Evolutionary conservation across 371 early-diverging fungal species (phyloP).

Genomic region (Syncephalis plumigaleata): DNA sequence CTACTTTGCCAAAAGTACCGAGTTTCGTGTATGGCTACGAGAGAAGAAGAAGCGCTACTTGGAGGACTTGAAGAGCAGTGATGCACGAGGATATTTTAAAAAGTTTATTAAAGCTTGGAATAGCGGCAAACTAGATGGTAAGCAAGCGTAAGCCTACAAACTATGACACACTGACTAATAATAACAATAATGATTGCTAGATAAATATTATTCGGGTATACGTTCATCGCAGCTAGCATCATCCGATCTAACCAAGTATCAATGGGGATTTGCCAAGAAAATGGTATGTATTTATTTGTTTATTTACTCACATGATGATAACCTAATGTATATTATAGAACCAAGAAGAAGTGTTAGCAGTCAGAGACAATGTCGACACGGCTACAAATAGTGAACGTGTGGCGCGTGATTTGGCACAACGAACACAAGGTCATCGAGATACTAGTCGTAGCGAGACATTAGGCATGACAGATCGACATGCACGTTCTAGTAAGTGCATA

Average conservation of each 20-base stretch:
- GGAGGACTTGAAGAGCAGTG: constrained; percentile 46
- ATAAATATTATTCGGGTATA: constrained; percentile 47
- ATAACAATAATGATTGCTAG: constrained; percentile 12
- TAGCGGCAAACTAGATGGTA: constrained; percentile 35
- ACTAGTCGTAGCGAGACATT: neutral
- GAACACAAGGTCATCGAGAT: constrained; percentile 2
- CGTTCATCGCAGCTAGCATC: constrained; percentile 38
- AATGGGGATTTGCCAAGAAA: constrained; percentile 60
- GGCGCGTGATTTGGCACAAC: constrained; percentile 10
- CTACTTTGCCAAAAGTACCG: constrained; percentile 54
- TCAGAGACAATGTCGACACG: constrained; percentile 41
- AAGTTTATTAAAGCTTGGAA: constrained; percentile 71
- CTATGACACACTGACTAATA: neutral
- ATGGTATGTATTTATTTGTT: constrained; percentile 8
- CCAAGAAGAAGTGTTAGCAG: constrained; percentile 29
- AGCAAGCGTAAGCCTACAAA: too few species aligned
- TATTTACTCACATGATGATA: too few species aligned
- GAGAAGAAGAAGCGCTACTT: constrained; percentile 53
- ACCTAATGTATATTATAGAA: constrained; percentile 9
- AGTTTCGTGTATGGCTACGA: constrained; percentile 66
- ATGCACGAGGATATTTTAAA: constrained; percentile 49
- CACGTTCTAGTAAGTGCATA: too few species aligned
- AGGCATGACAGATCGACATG: neutral
- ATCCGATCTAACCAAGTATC: constrained; percentile 43
- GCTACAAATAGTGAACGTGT: constrained; percentile 18